Percentiles rank a stretch among this genome's conserved stretches.
Conservation (phyloP, 352 stramenopile genomes). For the Globisporangium okanoganense region DNA sequence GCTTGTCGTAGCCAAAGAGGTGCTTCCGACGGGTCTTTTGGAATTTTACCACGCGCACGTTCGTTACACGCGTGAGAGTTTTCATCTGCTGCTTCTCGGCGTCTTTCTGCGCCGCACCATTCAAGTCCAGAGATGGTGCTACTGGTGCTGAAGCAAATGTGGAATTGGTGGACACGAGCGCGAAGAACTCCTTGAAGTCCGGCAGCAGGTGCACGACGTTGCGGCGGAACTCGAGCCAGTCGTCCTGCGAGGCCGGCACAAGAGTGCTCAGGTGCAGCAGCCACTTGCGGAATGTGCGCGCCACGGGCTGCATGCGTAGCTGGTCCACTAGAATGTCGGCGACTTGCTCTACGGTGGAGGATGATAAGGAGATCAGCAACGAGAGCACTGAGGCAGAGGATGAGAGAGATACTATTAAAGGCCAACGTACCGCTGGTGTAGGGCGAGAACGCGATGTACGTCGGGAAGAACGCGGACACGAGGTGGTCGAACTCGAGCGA, state of each 20-base stretch:
- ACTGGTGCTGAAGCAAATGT: background rate
- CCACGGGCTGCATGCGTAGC: slow-evolving; percentile 32
- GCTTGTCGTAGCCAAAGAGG: slow-evolving; percentile 64
- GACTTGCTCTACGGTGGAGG: slow-evolving; percentile 33
- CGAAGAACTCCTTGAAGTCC: slow-evolving; percentile 32
- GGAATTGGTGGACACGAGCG: slow-evolving; percentile 2
- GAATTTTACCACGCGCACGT: slow-evolving; percentile 30
- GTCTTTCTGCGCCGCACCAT: slow-evolving; percentile 3
- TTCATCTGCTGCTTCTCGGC: slow-evolving; percentile 18
- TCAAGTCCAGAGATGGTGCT: background rate
- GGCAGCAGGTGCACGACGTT: slow-evolving; percentile 51
- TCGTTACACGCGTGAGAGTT: slow-evolving; percentile 35
- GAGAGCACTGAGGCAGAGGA: background rate
- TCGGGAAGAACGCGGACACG: slow-evolving; percentile 44
- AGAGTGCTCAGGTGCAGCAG: slow-evolving; percentile 42
- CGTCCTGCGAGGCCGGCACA: slow-evolving; percentile 40
- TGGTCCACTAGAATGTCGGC: slow-evolving; percentile 60
- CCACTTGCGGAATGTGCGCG: slow-evolving; percentile 51
- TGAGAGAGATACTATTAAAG: background rate
- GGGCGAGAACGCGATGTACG: slow-evolving; percentile 51
- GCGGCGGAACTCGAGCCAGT: slow-evolving; percentile 66
- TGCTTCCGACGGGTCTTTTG: slow-evolving; percentile 48
- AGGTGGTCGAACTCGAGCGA: slow-evolving; percentile 62
- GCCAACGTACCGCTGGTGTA: slow-evolving; percentile 39
- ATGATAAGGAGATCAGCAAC: slow-evolving; percentile 10